Base-by-base conservation (phyloP, 176 grass and related monocot species). In the Triticum dicoccoides region DNA sequence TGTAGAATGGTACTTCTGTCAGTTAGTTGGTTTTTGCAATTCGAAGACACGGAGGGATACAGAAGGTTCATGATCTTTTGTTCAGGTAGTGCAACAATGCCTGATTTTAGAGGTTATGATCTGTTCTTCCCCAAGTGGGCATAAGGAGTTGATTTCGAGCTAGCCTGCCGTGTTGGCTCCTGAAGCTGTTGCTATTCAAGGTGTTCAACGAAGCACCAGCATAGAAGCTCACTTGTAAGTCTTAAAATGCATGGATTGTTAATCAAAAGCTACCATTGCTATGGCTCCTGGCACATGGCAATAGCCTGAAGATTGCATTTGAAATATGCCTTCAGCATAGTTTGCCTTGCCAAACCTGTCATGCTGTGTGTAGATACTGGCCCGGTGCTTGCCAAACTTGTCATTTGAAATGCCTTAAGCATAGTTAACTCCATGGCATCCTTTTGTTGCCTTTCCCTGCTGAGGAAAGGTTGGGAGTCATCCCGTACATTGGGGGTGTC, bases 41-140 rank as follows among this genome's bases (percentile, higher is more conserved):
- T 83, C 21, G 0, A 61, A 51, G 61, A 38, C 21, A 37, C 29
- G 51, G 69, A 81, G n/a, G n/a, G 45, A 13, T 62, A 42, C 12
- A 63, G 38, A 70, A 84, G 69, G 63, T 65, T 72, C n/a, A 84
- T 81, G 32, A 3, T 47, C 65, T 79, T 85, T 92, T 79, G 35
- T 85, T 85, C 68, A 81, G 86, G 88, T 83, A 86, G 58, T 79
- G 24, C 62, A 90, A 82, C 24, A 78, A 11, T 69, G 68, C 76
- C 80, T 89, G 83, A 65, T 66, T 37, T 76, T 84, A 69, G 12
- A 79, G 73, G 80, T 69, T 84, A 86, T 72, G 80, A 76, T 67
- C 67, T 41, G 21, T 79, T 65, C 59, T 65, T 75, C 82, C 45
- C 68, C 37, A 79, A 79, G 73, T 77, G 81, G 72, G 76, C 71